Evolutionary conservation across 179 eudicot species (phyloP), one percentile per base, ranked within the genome.

Genomic region (Gypsophila paniculata): DNA sequence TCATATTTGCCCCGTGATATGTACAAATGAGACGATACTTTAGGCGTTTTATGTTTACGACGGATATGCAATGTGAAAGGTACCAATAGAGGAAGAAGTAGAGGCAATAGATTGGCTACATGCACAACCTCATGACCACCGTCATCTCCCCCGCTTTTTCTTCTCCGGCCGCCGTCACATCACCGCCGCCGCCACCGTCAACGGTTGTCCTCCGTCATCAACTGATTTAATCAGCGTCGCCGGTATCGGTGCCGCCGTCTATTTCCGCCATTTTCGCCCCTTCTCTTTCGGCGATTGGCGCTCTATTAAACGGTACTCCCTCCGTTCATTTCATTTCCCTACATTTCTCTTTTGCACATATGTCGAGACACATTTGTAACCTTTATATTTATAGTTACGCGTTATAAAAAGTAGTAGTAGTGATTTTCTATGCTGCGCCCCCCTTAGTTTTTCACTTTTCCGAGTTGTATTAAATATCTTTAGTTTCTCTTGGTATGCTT

Each of bases 31-130:
- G n/a, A n/a, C n/a, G n/a, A n/a, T n/a, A n/a, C n/a, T n/a, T n/a
- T n/a, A n/a, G n/a, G n/a, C n/a, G n/a, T n/a, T n/a, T n/a, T n/a
- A n/a, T n/a, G n/a, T n/a, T n/a, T n/a, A 38, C 11, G 36, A 18
- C 11, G 1, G 25, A 2, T 2, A 10, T 23, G n/a, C 8, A 61
- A 51, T 34, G 38, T 69, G 77, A 7, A 74, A 92, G 98, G 96
- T 92, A 72, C 92, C 94, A 53, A 85, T 92, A 19, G 65, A 74
- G 25, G 73, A 86, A 71, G 72, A 84, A 59, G 86, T 92, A 39
- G 87, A 85, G 81, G 96, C 92, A 53, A 82, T 88, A 29, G 94
- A 92, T 15, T 92, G 98, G 98, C 83, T 92, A 48, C 87, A 80
- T 11, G 82, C 91, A 13, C 98, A 92, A 53, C 38, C 36, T 2